Evolutionary conservation across 108 stramenopile genomes (phyloP).

Genomic region (Poteriospumella lacustris): DNA sequence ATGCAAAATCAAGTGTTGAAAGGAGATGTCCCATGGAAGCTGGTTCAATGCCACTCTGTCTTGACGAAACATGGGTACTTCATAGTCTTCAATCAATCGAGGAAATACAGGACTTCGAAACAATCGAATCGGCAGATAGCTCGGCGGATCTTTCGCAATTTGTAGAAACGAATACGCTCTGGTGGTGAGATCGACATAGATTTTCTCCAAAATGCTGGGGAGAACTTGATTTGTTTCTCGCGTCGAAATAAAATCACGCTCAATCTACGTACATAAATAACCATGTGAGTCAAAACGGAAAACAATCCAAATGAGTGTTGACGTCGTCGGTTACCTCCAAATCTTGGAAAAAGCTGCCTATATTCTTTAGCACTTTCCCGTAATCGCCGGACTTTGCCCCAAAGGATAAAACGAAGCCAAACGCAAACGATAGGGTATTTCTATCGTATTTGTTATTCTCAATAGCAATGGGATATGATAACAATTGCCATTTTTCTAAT

Average conservation of each 20-base stretch:
- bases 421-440: background rate
- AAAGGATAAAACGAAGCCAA: background rate
- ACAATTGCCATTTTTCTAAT: background rate
- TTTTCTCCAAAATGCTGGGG: background rate
- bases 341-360: background rate
- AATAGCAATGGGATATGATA: background rate
- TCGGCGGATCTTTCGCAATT: background rate
- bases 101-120: background rate
- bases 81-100: background rate
- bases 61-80: background rate
- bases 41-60: background rate
- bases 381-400: background rate
- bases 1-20: background rate
- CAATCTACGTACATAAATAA: background rate
- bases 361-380: background rate
- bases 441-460: conserved; percentile 1
- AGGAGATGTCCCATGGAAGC: background rate
- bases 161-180: background rate
- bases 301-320: background rate
- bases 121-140: background rate
- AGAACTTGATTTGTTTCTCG: background rate
- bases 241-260: background rate
- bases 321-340: background rate
- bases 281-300: no score
- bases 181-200: background rate